phyloP scores from a whole-genome alignment of 306 rosid genomes.

The Adenanthera pavonina region DNA sequence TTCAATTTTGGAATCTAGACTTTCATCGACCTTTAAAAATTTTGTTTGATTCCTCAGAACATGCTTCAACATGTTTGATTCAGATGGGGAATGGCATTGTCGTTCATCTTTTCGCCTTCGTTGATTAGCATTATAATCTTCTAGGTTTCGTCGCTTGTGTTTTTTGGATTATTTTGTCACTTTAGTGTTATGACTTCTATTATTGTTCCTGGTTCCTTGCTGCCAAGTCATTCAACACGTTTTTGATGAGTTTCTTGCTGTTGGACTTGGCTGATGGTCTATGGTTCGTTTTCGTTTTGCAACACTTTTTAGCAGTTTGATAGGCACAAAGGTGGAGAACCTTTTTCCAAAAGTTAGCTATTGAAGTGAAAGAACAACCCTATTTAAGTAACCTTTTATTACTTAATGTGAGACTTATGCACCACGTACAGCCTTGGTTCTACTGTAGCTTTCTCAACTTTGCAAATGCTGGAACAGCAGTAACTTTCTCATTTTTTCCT shows the following conservation, averaged over 20 bases:
- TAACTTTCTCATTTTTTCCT: background rate
- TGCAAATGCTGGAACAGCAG: too few relatives aligned
- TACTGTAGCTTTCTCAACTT: too few relatives aligned
- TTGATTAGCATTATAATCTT: background rate
- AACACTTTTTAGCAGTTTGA: too few relatives aligned
- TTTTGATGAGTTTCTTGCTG: background rate
- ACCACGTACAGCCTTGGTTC: too few relatives aligned
- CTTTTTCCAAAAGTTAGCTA: too few relatives aligned
- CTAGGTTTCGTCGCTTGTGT: background rate
- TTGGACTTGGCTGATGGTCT: background rate
- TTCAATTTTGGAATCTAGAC: slow-evolving; percentile 13
- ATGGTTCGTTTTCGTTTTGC: background rate
- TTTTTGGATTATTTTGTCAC: background rate
- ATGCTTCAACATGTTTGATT: background rate
- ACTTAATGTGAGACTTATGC: too few relatives aligned
- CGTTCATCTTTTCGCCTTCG: background rate
- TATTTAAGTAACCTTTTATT: too few relatives aligned
- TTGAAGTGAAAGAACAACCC: too few relatives aligned
- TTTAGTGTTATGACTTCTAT: background rate
- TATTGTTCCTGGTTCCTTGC: background rate
- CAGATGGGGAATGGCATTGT: background rate
- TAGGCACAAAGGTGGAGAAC: too few relatives aligned
- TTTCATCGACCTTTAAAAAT: background rate
- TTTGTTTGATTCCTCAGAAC: slow-evolving; percentile 21
- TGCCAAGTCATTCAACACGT: background rate